A percentile compares a stretch with the other conserved stretches of the same genome.
These are phyloP conservation scores for Nakazawaea wyomingensis DNA, from an alignment of 805 yeast species.

Conservation along the genomic window DNA sequence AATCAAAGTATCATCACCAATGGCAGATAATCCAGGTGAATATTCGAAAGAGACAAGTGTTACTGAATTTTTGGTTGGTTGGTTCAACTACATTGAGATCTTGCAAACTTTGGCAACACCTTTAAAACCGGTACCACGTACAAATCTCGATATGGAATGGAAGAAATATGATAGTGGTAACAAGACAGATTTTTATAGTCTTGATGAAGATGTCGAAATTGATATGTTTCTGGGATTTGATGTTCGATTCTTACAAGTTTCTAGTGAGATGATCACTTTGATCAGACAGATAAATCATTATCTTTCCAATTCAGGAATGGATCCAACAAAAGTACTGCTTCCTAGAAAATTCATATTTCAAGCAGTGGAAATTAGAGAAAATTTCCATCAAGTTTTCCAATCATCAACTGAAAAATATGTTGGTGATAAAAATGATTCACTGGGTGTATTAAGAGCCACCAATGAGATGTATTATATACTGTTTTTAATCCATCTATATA, in stretches of 20 bases:
- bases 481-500: constrained; percentile 50
- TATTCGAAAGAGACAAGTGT: constrained; percentile 30
- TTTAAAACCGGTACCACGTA: constrained; percentile 18
- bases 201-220: constrained; percentile 33
- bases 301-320: constrained; percentile 4
- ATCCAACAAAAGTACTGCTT: constrained; percentile 14
- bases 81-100: constrained; percentile 67
- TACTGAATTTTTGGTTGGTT: constrained; percentile 52
- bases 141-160: neutral
- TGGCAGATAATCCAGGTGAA: constrained; percentile 14
- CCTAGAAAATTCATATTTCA: constrained; percentile 23
- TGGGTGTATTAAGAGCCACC: constrained; percentile 34
- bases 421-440: constrained; percentile 11
- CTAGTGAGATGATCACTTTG: constrained; percentile 42
- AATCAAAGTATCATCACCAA: constrained; percentile 4
- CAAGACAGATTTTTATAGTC: constrained; percentile 13
- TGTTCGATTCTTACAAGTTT: constrained; percentile 50
- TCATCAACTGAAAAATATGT: constrained; percentile 11
- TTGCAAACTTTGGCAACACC: constrained; percentile 60
- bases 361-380: constrained; percentile 37
- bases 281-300: constrained; percentile 26
- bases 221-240: constrained; percentile 68
- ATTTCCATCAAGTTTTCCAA: constrained; percentile 21
- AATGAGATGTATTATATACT: constrained; percentile 48
- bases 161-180: constrained; percentile 17